Evolutionary conservation across 805 yeast genomes (phyloP).

Genomic region (Metschnikowia colocasiae): DNA sequence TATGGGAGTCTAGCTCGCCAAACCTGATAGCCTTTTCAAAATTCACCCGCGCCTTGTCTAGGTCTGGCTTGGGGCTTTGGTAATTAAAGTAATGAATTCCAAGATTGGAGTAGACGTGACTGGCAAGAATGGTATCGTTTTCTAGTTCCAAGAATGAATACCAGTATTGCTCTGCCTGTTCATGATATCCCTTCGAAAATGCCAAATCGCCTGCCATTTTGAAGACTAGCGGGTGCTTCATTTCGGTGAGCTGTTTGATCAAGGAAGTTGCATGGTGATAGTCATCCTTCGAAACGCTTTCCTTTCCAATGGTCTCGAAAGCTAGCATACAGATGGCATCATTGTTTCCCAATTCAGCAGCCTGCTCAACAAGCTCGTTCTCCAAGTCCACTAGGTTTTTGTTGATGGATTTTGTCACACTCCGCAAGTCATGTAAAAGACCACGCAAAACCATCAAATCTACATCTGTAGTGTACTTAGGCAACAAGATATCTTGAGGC

Average conservation of each 20-base stretch:
- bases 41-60: constrained; percentile 49
- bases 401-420: constrained; percentile 57
- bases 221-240: constrained; percentile 68
- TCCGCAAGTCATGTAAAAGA: constrained; percentile 59
- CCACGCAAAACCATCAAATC: constrained; percentile 69
- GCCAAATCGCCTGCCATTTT: constrained; percentile 80
- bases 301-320: constrained; percentile 51
- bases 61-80: constrained; percentile 39
- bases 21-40: constrained; percentile 59
- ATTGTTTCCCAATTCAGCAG: constrained; percentile 79
- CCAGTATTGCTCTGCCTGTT: constrained; percentile 61
- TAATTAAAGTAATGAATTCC: constrained; percentile 57
- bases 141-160: constrained; percentile 54
- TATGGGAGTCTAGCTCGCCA: constrained; percentile 62
- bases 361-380: constrained; percentile 68
- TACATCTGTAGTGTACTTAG: constrained; percentile 45
- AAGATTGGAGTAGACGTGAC: constrained; percentile 67
- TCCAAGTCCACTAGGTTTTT: constrained; percentile 58
- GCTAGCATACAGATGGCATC: constrained; percentile 77
- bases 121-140: constrained; percentile 53
- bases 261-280: constrained; percentile 58
- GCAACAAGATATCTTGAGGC: constrained; percentile 38
- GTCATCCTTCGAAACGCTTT: constrained; percentile 45
- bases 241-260: constrained; percentile 51
- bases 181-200: constrained; percentile 42